Evolutionary conservation across 768 basidiomycete genomes (phyloP), one percentile per base, ranked within the genome.

Genomic region (Rubroboletus pulcherrimus): DNA sequence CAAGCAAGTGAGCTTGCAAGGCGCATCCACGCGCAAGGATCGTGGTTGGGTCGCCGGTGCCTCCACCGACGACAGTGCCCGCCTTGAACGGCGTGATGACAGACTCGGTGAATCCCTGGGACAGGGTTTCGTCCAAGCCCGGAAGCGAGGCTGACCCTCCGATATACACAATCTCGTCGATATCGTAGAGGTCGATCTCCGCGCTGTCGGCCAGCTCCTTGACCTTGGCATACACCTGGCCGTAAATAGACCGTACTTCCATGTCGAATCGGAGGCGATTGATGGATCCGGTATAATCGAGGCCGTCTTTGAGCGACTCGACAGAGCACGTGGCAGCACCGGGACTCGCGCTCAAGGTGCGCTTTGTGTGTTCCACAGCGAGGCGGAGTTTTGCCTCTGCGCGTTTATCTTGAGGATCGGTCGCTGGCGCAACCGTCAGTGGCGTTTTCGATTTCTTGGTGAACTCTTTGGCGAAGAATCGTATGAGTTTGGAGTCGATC

Each of bases 401-500:
- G 24, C 97, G 90, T 64, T 84, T 79, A 73, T 94, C 89, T 33
- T 77, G 75, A 17, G 75, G 61, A 21, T 82, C 76, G 3, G 77
- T 75, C 6, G 86, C 74, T 1, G 87, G 85, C 51, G 77, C 82
- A 15, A 93, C 78, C 9, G 79, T 73, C 41, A 97, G 77, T 0
- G 86, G 75, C 24, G 81, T 81, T 71, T 91, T 93, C 17, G 89
- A 94, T 77, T 97, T 99, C 75, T 98, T 98, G 48, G 90, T 91
- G 72, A 99, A 99, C 60, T 99, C 96, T 68, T 93, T 86, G 51
- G 90, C 85, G 71, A 99, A 97, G 77, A 90, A 91, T 57, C 88
- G 87, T 75, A 97, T 84, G 40, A 98, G 80, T 66, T 86, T 82
- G 56, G 84, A 82, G 73, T 93, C 91, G 64, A 95, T 84, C 56